phyloP scores from a whole-genome alignment of 257 asterid genomes.

The Plantago ovata region DNA sequence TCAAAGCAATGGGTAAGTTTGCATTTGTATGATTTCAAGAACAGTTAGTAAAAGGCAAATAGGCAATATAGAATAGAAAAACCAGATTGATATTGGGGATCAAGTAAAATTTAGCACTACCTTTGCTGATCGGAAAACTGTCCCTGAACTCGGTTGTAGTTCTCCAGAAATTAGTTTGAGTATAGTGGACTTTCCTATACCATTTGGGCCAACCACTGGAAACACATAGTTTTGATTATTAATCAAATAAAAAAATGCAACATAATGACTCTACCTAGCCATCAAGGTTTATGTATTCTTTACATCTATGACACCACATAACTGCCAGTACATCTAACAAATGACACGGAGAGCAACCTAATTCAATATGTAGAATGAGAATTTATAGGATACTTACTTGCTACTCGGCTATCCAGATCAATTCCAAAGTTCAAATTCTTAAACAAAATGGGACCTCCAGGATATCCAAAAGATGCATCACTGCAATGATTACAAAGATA shows the following conservation, averaged over 20 bases:
- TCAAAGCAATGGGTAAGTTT: too few relatives aligned
- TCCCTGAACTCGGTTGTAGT: conserved; percentile 96
- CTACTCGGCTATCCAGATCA: conserved; percentile 92
- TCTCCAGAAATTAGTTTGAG: conserved; percentile 94
- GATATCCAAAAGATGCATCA: conserved; percentile 99
- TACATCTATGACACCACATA: conserved; percentile 16
- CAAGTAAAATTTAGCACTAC: conserved; percentile 34
- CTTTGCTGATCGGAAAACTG: conserved; percentile 98
- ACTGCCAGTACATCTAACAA: conserved; percentile 13
- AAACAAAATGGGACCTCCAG: conserved; percentile 84
- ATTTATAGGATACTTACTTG: conserved; percentile 60
- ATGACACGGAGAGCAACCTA: background rate
- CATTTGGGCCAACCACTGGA: conserved; percentile 99
- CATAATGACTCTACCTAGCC: too few relatives aligned
- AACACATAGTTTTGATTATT: conserved; percentile 1
- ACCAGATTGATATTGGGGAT: background rate
- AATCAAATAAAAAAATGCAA: conserved; percentile 9
- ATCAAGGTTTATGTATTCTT: too few relatives aligned
- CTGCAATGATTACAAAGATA: conserved; percentile 47
- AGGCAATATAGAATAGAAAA: conserved; percentile 8
- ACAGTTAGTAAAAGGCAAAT: background rate
- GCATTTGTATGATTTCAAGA: too few relatives aligned
- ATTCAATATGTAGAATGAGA: conserved; percentile 16
- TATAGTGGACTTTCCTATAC: conserved; percentile 95
- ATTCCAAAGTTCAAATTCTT: conserved; percentile 94